A percentile compares a stretch with the other conserved stretches of the same genome.
These are phyloP conservation scores for Dothistroma septosporum DNA, from an alignment of 2,329 filamentous ascomycete species.

Conservation along the genomic window DNA sequence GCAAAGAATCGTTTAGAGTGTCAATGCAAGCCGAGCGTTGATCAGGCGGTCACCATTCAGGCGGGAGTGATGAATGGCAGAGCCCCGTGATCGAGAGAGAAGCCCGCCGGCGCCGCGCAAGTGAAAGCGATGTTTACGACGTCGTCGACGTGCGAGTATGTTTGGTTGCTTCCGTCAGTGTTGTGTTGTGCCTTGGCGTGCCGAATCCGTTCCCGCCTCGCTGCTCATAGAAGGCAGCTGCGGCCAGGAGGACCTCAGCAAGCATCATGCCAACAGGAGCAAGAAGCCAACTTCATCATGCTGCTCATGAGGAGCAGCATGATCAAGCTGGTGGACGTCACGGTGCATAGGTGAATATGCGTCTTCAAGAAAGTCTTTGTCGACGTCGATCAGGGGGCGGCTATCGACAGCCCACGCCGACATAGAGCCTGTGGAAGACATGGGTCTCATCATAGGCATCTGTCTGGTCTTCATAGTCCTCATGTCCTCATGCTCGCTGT, in stretches of 20 bases:
- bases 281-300: neutral
- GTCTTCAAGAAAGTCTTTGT: neutral
- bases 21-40: neutral
- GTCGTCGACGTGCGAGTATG: neutral
- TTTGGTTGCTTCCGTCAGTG: neutral
- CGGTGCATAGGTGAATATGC: neutral
- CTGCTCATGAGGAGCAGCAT: neutral
- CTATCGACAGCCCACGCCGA: neutral
- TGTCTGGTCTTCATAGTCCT: neutral
- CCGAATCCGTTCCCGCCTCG: neutral
- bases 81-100: neutral
- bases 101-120: neutral
- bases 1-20: neutral
- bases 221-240: neutral
- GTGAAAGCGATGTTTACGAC: neutral
- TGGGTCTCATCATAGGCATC: neutral
- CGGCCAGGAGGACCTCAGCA: neutral
- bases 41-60: neutral
- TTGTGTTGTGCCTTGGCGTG: neutral
- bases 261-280: neutral
- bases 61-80: neutral
- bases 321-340: neutral
- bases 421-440: neutral
- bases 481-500: neutral
- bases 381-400: neutral